Conservation (phyloP, 1,284 basidiomycete species). For the Taiwanofungus camphoratus region DNA sequence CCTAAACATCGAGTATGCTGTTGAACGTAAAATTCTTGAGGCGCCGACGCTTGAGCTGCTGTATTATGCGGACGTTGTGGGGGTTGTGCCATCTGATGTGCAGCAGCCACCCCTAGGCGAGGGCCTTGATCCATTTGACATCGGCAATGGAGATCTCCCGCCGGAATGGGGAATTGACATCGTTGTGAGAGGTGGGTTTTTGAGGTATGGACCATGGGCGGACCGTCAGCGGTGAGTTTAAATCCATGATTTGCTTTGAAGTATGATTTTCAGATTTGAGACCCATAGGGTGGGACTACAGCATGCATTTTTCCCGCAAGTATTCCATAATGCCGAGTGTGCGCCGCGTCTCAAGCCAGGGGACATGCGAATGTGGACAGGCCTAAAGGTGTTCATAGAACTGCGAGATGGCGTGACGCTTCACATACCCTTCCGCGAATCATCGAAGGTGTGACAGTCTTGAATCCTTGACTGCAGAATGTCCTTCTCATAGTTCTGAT, state of each 20-base stretch:
- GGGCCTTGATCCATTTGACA: conserved; percentile 49
- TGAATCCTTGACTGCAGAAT: background rate
- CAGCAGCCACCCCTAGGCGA: conserved; percentile 30
- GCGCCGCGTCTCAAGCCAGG: conserved; percentile 62
- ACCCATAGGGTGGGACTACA: conserved; percentile 64
- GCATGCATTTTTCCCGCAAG: conserved; percentile 74
- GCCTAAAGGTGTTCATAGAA: conserved; percentile 74
- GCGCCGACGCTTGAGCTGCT: conserved; percentile 69
- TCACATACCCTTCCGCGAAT: conserved; percentile 82
- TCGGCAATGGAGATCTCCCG: conserved; percentile 82
- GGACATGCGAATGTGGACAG: conserved; percentile 76
- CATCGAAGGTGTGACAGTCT: conserved; percentile 66
- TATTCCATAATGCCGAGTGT: conserved; percentile 60
- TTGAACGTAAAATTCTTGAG: conserved; percentile 79
- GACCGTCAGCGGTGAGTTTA: conserved; percentile 74
- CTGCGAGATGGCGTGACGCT: conserved; percentile 72
- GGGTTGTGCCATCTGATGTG: conserved; percentile 47
- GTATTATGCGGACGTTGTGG: conserved; percentile 80
- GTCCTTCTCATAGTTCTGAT: background rate
- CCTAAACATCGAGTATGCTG: conserved; percentile 71
- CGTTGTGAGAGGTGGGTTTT: conserved; percentile 63
- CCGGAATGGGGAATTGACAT: conserved; percentile 92
- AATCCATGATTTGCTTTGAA: background rate
- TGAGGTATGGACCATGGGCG: conserved; percentile 92
- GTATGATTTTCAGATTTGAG: background rate